Evolutionary conservation across 2,329 filamentous ascomycete species (phyloP), one percentile per base, ranked within the genome.

Genomic region (Aspergillus eucalypticola): DNA sequence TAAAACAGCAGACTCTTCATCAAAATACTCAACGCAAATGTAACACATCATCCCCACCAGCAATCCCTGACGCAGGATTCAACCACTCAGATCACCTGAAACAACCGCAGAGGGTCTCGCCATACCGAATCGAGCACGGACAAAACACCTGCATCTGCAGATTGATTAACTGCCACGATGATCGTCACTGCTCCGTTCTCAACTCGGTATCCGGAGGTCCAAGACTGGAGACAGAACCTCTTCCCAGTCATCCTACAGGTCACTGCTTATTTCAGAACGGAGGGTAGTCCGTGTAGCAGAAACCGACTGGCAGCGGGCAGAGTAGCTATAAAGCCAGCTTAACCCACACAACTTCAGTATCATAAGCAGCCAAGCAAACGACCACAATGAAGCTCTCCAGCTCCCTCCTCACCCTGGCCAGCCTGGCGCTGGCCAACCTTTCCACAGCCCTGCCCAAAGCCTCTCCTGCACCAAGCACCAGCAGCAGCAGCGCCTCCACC

Each of bases 391-490:
- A 67, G 59, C 17, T 66, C 23, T 56, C 58, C 2, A 58, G 59
- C 25, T 38, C 60, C 41, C 23, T 64, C 7, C 38, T 69, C 29
- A 54, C 61, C 8, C 51, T 69, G 3, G 54, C 61, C 21, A 61
- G 66, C 50, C 60, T 71, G 59, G 67, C 58, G 50, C 60, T 62
- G 25, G 67, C 67, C 10, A 60, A 66, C 29, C 62, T 67, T 38
- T 63, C 60, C 46, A 25, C 49, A 7, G 46, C 64, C 41, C 48
- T 72, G 29, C 65, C 39, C 56, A 66, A 42, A 15, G 10, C 50
- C 8, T 49, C 58, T 2, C 41, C 56, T 23, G 41, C 42, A 10
- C n/a, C 59, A 2, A 19, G 48, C 5, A 35, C 29, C 0, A 50
- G 29, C 6, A 46, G 38, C 3, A 56, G 52, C 7, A 61, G 64